Base-by-base conservation (phyloP, 2,329 filamentous ascomycete species). In the Dryadomyces sulphureus region DNA sequence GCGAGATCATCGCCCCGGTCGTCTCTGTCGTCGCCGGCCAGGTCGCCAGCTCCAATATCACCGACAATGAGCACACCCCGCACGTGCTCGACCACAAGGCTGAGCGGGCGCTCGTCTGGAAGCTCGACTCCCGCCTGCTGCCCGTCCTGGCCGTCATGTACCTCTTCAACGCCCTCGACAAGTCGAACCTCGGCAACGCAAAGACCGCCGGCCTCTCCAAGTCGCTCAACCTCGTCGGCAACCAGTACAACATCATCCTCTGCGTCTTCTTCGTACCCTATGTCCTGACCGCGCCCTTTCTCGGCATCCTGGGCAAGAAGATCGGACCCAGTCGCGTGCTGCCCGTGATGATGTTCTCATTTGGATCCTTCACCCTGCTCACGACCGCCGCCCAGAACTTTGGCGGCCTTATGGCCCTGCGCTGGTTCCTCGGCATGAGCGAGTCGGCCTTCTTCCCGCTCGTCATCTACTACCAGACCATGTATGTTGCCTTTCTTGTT, bases 221-320 rank as follows among this genome's bases (percentile, higher is more conserved):
- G 30, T 12, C 7, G 5, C 34, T 46, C 11, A 36, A 41, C 11
- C 43, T 56, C 7, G 22, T 81, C 58, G 49, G 56, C 3, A 70
- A 76, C 54, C 72, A 84, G 59, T 85, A 87, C 65, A 87, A 85
- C 60, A 72, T 78, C 40, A 68, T 85, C 41, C 61, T 88, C 36
- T 75, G 70, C 52, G 77, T 88, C 52, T 88, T 88, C 66, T 88
- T 83, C 60, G 68, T 87, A 6, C 83, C 83, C 0, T 87, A 81
- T 57, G 82, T 87, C 45, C 57, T 87, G 36, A 80, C 78, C 45
- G 81, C 81, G 0, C 81, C 79, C 0, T 59, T 63, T 8, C 51
- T 66, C 1, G 62, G 63, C 39, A 79, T 87, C 60, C 59, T 83
- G 11, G 81, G 80, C 50, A 88, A 87, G 64, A 79, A 75, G 51